Base-by-base conservation (phyloP, 2,329 filamentous ascomycete genomes). In the Microsporum audouinii region DNA sequence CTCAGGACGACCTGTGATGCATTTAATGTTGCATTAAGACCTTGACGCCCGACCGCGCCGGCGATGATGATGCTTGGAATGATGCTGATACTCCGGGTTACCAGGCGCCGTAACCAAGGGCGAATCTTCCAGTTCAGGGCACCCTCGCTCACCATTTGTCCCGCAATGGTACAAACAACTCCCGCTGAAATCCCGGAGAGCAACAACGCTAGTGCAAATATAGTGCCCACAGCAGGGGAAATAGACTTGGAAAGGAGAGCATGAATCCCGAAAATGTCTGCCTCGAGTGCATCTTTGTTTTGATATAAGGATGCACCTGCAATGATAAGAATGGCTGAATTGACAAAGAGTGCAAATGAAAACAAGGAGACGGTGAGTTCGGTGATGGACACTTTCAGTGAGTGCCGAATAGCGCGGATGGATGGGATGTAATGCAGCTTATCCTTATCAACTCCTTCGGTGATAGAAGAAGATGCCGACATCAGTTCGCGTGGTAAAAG, bases 101-200 rank as follows among this genome's bases (percentile, higher is more conserved):
- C 73, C 2, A 95, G 80, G 8, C 90, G 82, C 1, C 90, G 85
- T 7, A 91, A 68, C 90, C 90, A 95, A 0, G 90, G 90, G 63
- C 80, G 79, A 36, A 91, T 73, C 3, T 76, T 83, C 88, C 89
- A 91, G 55, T 84, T 83, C 51, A 95, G 72, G 63, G 90, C 88
- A 5, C 90, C 90, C 71, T 95, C 90, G 64, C 84, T 86, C 27
- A 95, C 87, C 85, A 95, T 94, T 72, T 95, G 90, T 0, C 90
- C 90, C 0, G 90, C 83, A 66, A 95, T 94, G 1, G 91, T 95
- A 75, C 90, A 95, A 1, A 95, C 87, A 39, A 95, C 89, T 4
- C 90, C 90, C 0, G 90, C 90, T 0, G 86, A 89, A 10, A 89
- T 82, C 6, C 90, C 90, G 0, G 87, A 91, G 0, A 95, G 82